phyloP scores from a whole-genome alignment of 805 yeast genomes.

The Metschnikowia amazonensis region DNA sequence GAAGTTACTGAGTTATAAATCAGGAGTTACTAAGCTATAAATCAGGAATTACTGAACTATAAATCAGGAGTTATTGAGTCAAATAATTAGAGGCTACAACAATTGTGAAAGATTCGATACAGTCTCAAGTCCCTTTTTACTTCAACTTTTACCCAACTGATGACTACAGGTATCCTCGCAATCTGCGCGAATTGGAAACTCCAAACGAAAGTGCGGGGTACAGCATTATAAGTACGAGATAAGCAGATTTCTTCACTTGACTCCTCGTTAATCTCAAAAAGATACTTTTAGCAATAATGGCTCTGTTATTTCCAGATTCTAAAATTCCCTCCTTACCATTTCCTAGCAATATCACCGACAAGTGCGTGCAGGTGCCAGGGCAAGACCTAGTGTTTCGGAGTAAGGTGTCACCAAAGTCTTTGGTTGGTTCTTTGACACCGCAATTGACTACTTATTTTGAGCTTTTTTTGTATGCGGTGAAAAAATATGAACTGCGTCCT shows the following conservation, averaged over 20 bases:
- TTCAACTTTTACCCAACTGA: no score
- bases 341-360: neutral
- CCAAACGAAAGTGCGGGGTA: slow-evolving; percentile 5
- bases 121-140: neutral
- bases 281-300: slow-evolving; percentile 7
- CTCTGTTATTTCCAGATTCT: slow-evolving; percentile 6
- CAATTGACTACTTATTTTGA: slow-evolving; percentile 37
- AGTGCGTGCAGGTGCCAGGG: slow-evolving; percentile 1
- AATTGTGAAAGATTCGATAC: no score
- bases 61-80: neutral
- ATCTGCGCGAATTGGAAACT: neutral
- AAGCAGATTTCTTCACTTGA: neutral
- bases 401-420: slow-evolving; percentile 8
- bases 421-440: slow-evolving; percentile 19
- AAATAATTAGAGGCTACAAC: neutral
- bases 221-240: neutral
- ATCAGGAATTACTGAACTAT: no score
- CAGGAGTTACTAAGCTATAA: no score
- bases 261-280: neutral
- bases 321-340: slow-evolving; percentile 7
- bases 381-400: slow-evolving; percentile 13
- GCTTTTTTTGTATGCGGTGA: slow-evolving; percentile 27
- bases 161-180: neutral
- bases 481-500: slow-evolving; percentile 23
- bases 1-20: no score